Base-by-base conservation (phyloP, 2,329 filamentous ascomycete genomes). In the Coniochaeta prunicola region DNA sequence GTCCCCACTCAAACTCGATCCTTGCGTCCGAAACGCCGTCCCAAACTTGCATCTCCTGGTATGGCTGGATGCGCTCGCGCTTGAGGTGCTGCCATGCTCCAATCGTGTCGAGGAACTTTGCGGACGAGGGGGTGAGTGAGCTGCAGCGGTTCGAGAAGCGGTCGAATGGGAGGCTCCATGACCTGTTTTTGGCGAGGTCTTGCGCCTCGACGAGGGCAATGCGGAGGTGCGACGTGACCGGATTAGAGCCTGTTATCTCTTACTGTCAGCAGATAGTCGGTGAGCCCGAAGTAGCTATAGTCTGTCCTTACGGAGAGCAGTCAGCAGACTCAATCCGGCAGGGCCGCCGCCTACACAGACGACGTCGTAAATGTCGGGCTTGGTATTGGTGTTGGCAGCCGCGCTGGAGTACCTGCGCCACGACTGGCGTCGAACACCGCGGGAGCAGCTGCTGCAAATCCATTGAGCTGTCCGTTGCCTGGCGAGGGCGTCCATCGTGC, bases 21-120 rank as follows among this genome's bases (percentile, higher is more conserved):
- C 87, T 85, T 36, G 92, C 90, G 60, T 86, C 92, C 42, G 89
- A 90, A 59, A 96, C 85, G 62, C 93, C 96, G 72, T 99, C 94
- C 94, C 96, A 99, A 33, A 97, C 94, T 72, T 96, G 89, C 94
- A 99, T 99, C 67, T 93, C 90, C 60, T 96, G 87, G 73, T 97
- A 99, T 0, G 87, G 83, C 76, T 97, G 92, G 34, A 94, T 84
- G 33, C 94, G 85, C 6, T 84, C 78, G 45, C 80, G 76, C 64
- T 90, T 82, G 61, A 97, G 77, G 69, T 96, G 86, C 7, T 80
- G 70, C 94, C 93, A 97, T 56, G 89, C 92, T 36, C 93, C 94
- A 61, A 96, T 94, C 4, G 82, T 78, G 69, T 90, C 81, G 63
- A 97, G 81, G 68, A 94, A 97, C 3, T 80, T 81, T n/a, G 91